Evolutionary conservation across 2,329 filamentous ascomycete genomes (phyloP), one percentile per base, ranked within the genome.

Genomic region (Penicillium carneum): DNA sequence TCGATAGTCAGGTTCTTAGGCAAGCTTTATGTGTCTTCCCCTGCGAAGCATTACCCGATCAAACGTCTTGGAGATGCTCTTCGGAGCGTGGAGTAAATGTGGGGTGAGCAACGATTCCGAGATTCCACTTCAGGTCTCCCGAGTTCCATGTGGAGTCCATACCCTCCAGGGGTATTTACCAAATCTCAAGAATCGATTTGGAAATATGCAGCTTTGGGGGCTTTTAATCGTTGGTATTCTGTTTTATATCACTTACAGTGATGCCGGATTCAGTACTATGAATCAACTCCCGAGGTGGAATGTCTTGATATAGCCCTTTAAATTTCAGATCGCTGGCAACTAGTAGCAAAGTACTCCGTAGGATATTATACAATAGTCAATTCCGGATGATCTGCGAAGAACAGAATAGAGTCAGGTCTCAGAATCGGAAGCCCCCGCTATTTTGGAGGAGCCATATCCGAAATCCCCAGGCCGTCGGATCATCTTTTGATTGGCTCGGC

Each of bases 1-100:
- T 39, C 20, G 4, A 26, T 29, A 14, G 31, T 23, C 12, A 43
- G 29, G 38, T 34, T 29, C 31, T 48, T 33, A 18, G 39, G 59
- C 45, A 36, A 38, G 43, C 31, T 61, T 63, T 65, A 65, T 63
- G 46, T 62, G 58, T 57, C 38, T 23, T 41, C 39, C 63, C 59
- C 62, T 61, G 47, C 59, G 23, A 36, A 61, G 20, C 43, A 56
- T 48, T 49, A 62, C 60, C 63, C 65, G 65, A 69, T 57, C 38
- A 41, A 26, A 18, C 48, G 20, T 48, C 49, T 55, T 60, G 51
- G 56, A 58, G 43, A 58, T 59, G 61, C 26, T 46, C 36, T 64
- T 68, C 65, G 63, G 65, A 66, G 63, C 45, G 56, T 62, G 66
- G 65, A 61, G 63, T 59, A 61, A 62, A 31, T 61, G 66, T 64